Evolutionary conservation across 2,329 filamentous ascomycete genomes (phyloP), one percentile per base, ranked within the genome.

Genomic region (Penicillium italicum): DNA sequence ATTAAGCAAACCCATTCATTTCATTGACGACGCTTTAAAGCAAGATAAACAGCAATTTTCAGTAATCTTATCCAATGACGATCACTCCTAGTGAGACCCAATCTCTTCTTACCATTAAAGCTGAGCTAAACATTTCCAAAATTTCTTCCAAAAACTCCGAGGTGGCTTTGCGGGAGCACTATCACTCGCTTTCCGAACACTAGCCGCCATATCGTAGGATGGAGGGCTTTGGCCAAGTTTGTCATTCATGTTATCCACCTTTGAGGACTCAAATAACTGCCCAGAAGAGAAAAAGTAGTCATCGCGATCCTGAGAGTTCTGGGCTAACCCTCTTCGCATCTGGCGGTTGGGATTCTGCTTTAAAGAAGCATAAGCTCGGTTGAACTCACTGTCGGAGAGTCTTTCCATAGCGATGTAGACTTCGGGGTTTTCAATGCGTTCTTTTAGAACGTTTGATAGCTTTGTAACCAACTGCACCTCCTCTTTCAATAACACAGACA

Each of bases 241-340:
- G 28, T 50, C 26, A 50, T 50, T 50, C 11, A 41, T 50, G 10
- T 41, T 22, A 40, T 50, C n/a, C 46, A 50, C 36, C 46, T 50
- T 50, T 30, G 12, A 33, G 22, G 44, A 47, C 22, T 37, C 31
- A 47, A 36, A 31, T 37, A 26, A n/a, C 33, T 14, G 33, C 14
- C 3, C 4, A 34, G 33, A 34, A n/a, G 33, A 34, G 33, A 5
- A n/a, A 31, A 31, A 31, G 30, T 31, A 31, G 30, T 12, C 2
- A 34, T 34, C 7, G 33, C 33, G 7, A 34, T n/a, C 33, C 14
- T n/a, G 33, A 9, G 33, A 34, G 33, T 34, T 34, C 14, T 34
- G 33, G 14, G 33, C 33, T 34, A 34, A 14, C 33, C 16, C 7
- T 34, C 3, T 34, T 34, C 14, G 33, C 1, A 34, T 34, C 33